Evolutionary conservation across 352 stramenopile genomes (phyloP), one percentile per base, ranked within the genome.

Genomic region (Globisporangium iwayamae): DNA sequence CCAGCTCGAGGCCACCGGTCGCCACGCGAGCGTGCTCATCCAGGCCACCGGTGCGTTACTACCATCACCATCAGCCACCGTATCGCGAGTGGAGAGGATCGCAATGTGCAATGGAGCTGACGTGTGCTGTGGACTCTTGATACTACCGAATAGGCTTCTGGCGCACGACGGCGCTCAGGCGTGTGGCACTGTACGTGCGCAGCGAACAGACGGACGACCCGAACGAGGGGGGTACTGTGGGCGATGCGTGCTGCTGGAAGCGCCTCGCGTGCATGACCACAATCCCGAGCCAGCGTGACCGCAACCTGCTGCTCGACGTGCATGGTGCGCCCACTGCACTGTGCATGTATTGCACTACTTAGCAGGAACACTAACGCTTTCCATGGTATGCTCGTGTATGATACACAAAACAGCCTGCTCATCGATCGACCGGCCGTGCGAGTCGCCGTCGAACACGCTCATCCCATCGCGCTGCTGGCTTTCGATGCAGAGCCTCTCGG

Each of bases 401-500:
- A 28, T 5, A 4, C 16, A 28, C 25, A 28, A 28, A 36, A 1
- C 60, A 65, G 63, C 51, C 10, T 75, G 62, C 38, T 78, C 71
- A 20, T 78, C 71, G 4, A 60, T 75, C n/a, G 71, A 78, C 39
- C 71, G 69, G 4, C 59, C 68, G 6, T 60, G 67, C 20, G 74
- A 81, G 52, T 63, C 66, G 13, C 69, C 74, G 20, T 60, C 47
- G 22, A 81, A 81, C 48, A 81, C 74, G 43, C 51, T 81, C 38
- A 56, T 61, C 7, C 64, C 65, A 28, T 81, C 74, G 28, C 69
- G 56, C 1, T 81, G 74, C 60, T 81, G 70, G 68, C 60, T 74
- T 18, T 57, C 63, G 36, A 68, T 81, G 57, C 62, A 65, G 16
- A 59, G 38, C 10, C 48, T 70, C 9, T 54, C 57, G 62, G 79